Base-by-base conservation (phyloP, 2,329 filamentous ascomycete genomes). In the Phyllosticta paracitricarpa region DNA sequence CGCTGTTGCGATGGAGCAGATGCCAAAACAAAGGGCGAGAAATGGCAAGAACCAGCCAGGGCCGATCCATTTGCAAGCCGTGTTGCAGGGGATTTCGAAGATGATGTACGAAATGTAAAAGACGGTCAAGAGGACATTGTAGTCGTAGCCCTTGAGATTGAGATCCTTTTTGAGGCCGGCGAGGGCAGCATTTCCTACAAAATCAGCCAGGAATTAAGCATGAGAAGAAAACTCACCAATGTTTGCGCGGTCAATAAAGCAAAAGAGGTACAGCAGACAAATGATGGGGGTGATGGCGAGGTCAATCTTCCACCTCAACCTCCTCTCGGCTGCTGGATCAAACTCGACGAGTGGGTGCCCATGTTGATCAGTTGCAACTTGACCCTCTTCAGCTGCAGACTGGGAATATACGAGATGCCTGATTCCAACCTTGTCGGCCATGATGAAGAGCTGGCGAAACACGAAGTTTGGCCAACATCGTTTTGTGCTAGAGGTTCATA, bases 41-140 rank as follows among this genome's bases (percentile, higher is more conserved):
- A 17, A 12, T 5, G 59, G 59, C 19, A 90, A 79, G 69, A 85
- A 90, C 84, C 85, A 89, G 40, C 86, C 86, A 0, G 88, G 88
- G 0, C 87, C 87, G 4, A 89, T 76, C 76, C 79, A 84, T 71
- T 90, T 91, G 77, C 87, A 89, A 19, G 78, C 72, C 63, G 90
- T 79, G 64, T 85, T 90, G 61, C 79, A 79, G 0, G 88, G 87
- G 52, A 91, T 86, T 70, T 89, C 84, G 65, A 88, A 88, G 56
- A 89, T 26, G 66, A 89, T 89, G 72, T 91, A 91, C 7, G 83
- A 83, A 69, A 91, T 79, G 72, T 88, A 90, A 74, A 90, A 90
- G 64, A 85, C 70, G 12, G 85, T 85, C 2, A 91, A 78, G 2
- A 89, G 77, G 26, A 75, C 73, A 68, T 90, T 91, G 76, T 89